Evolutionary conservation across 2,329 filamentous ascomycete genomes (phyloP), one percentile per base, ranked within the genome.

Genomic region (Phaeomoniella chlamydospora): DNA sequence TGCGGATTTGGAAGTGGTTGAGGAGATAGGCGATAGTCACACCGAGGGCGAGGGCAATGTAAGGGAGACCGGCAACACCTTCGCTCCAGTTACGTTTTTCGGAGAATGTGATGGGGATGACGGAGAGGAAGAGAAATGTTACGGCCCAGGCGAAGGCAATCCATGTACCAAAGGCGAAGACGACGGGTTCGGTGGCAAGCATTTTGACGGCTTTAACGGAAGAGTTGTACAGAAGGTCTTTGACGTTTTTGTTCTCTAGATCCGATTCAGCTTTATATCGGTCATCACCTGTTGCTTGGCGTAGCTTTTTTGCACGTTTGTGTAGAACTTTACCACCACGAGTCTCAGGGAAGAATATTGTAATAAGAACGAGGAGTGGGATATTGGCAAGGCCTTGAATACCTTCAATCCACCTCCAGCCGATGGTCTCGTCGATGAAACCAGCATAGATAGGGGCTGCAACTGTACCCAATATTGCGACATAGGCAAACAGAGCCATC

Each of bases 321-420:
- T 60, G 54, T 5, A 70, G 55, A n/a, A 54, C 49, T 1, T 63
- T 61, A 37, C 61, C 58, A 32, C 62, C 63, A n/a, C 62, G 58
- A 12, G 64, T 67, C 39, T 67, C 63, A 3, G 52, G 52, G 34
- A 67, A 61, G 50, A 58, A 60, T 43, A 62, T 34, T 37, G 60
- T 52, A 41, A 67, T 56, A 37, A 56, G 41, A 40, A 67, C 55
- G 12, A 59, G 49, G 4, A 69, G 59, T 3, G 65, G 65, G 18
- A 69, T 56, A 46, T 68, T 69, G 44, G 61, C 59, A 3, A 70
- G 46, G 5, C 66, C 66, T 43, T 70, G 65, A 31, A 70, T 63
- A 35, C 65, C 67, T 47, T 70, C 57, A 16, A 68, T 60, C 67
- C 67, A 70, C 37, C 67, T 54, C 67, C 67, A 70, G 37, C 65